Conservation (phyloP, 257 asterid species). For the Lycium ferocissimum region DNA sequence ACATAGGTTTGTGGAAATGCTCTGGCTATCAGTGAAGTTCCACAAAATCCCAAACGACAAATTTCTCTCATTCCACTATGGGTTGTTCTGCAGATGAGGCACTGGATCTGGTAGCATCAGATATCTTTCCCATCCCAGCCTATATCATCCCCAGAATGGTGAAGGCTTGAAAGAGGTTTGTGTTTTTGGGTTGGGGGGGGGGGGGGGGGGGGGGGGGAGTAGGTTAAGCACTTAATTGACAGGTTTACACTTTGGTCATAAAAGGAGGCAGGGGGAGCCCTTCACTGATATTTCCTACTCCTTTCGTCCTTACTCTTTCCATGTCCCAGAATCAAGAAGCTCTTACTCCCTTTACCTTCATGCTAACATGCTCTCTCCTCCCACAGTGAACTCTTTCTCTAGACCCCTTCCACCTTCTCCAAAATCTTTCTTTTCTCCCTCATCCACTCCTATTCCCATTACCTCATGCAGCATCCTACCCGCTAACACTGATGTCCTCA, state of each 20-base stretch:
- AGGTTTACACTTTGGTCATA: neutral
- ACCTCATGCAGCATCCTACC: slow-evolving; percentile 22
- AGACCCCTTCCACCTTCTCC: slow-evolving; percentile 4
- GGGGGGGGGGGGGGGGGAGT: neutral
- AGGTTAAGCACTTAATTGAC: neutral
- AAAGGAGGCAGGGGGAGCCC: neutral
- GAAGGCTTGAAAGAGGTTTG: neutral
- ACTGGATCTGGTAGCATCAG: slow-evolving; percentile 20
- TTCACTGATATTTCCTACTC: neutral
- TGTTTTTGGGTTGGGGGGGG: too few species aligned
- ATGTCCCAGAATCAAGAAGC: slow-evolving; percentile 16
- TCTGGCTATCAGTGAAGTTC: neutral
- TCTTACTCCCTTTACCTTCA: neutral
- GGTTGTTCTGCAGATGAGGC: slow-evolving; percentile 15
- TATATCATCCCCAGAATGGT: slow-evolving; percentile 10
- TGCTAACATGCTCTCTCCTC: neutral
- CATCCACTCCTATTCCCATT: slow-evolving; percentile 13
- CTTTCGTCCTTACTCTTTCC: slow-evolving; percentile 19
- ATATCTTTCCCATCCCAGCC: neutral
- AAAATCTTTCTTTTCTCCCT: neutral
- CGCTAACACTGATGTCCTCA: neutral
- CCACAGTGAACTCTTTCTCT: neutral
- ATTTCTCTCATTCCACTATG: slow-evolving; percentile 10
- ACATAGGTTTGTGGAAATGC: slow-evolving; percentile 4
- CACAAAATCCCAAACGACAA: slow-evolving; percentile 7